Evolutionary conservation across 768 basidiomycete genomes (phyloP), one percentile per base, ranked within the genome.

Genomic region (Piloderma croceum): DNA sequence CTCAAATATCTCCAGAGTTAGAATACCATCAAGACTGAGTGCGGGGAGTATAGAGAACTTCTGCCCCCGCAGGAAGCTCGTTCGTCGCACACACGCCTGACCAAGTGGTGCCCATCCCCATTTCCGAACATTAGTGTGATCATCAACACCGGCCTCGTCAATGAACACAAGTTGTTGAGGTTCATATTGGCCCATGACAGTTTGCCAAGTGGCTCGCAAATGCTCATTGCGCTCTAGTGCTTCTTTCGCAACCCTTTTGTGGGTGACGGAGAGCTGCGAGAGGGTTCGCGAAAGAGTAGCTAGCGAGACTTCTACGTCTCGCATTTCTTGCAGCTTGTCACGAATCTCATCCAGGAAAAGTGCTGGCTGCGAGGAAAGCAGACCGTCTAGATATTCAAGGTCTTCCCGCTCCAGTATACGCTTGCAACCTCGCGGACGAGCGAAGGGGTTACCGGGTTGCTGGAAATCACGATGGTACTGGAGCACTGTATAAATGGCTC

Each of bases 311-410:
- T 57, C 34, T 15, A 58, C 38, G 7, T 39, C 48, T 2, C 50
- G 52, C 10, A 22, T 21, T 17, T 42, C 46, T 10, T 18, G 19
- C 17, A 65, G 52, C 15, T 46, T 29, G 10, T 49, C 40, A 43
- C 61, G 58, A 6, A 65, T 36, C 44, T 65, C 61, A 42, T 64
- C 64, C 6, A 64, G 53, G 36, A 61, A 67, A 1, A 63, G 25
- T 2, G 38, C 34, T 3, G 56, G 55, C 21, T 54, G 51, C 3
- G 49, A 57, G 33, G 49, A 38, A 3, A 61, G 20, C 3, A 57
- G 38, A 20, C 49, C 27, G 0, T 29, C n/a, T 15, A 63, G 32
- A 35, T 50, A 62, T 17, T 43, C 35, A 6, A 59, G 19, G 31
- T 62, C 57, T 1, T 18, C 35, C 3, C 22, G 41, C 29, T 51